phyloP scores from a whole-genome alignment of 495 filamentous ascomycete species.

The Penicillium pancosmium region DNA sequence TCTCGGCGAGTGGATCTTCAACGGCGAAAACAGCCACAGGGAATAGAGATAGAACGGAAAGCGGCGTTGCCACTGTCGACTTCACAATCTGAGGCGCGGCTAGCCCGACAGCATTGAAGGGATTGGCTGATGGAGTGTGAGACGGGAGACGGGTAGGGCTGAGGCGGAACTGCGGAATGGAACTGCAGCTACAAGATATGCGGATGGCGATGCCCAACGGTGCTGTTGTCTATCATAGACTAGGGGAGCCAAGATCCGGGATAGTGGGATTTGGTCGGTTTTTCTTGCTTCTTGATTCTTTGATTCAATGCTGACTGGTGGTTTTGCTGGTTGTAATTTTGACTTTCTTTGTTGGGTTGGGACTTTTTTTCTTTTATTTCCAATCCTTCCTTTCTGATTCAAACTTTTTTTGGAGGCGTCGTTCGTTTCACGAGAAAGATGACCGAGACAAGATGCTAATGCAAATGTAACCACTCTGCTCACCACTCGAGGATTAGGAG shows the following conservation, averaged over 20 bases:
- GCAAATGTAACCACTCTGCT: not conserved
- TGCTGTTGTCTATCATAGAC: not conserved
- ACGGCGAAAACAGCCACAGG: not conserved
- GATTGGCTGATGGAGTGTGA: slow-evolving; percentile 20
- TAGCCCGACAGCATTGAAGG: slow-evolving; percentile 37
- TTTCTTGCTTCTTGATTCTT: not conserved
- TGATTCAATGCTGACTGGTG: not conserved
- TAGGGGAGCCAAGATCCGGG: not conserved
- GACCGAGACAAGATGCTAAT: not conserved
- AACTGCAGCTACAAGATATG: slow-evolving; percentile 15
- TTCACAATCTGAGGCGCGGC: slow-evolving; percentile 28
- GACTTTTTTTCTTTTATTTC: not conserved
- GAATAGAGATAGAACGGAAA: slow-evolving; percentile 23
- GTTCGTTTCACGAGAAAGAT: not conserved
- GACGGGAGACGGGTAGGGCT: slow-evolving; percentile 25
- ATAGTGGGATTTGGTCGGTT: not conserved
- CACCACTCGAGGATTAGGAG: not conserved
- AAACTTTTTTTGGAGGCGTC: too few species aligned
- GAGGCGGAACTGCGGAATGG: slow-evolving; percentile 15
- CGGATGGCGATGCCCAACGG: slow-evolving; percentile 11
- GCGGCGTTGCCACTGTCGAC: slow-evolving; percentile 26
- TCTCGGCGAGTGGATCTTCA: slow-evolving; percentile 26
- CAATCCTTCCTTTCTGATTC: not conserved
- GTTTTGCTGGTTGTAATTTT: not conserved
- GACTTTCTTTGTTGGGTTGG: not conserved